Evolutionary conservation across 805 yeast genomes (phyloP), one percentile per base, ranked within the genome.

Genomic region (Ogataea naganishii): DNA sequence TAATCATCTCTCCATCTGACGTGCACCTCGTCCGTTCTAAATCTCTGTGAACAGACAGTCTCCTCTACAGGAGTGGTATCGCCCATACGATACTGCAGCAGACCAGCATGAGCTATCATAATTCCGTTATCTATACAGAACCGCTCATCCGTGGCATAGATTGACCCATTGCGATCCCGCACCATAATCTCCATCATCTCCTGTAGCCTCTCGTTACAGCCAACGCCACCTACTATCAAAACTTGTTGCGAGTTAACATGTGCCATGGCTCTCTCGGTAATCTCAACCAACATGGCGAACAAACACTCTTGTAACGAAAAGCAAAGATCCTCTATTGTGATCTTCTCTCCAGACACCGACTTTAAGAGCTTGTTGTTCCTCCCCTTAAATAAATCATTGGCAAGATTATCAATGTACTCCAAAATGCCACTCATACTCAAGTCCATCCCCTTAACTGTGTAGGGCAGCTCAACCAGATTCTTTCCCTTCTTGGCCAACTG

Each of bases 371-470:
- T 58, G 37, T 64, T 66, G 27, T 57, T 58, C 32, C 55, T 56
- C 5, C 48, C 66, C 9, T 68, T 64, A 47, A 78, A 73, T 37
- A 83, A 53, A 41, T 80, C 89, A 35, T 75, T 68, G 0, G 96
- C 96, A 13, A 88, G 54, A 18, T 69, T 69, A 43, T 89, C 97
- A 30, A 92, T 72, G 48, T 72, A 75, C 11, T 88, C 96, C 35
- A 92, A 58, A 24, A 92, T 84, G 7, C 99, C 99, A 41, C 95
- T 81, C 95, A 92, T 84, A 29, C 95, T 82, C 34, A 92, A 49
- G 54, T 92, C 99, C 99, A 92, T 92, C 4, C 99, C 99, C 53
- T 92, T 92, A 11, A 92, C 98, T 0, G 98, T 89, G 50, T 92
- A 92, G 0, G 99, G 98, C 23, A 92, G 60, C 26, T 74, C 78